Percentiles rank a stretch among this genome's conserved stretches.
These are phyloP conservation scores for Fraxinus dipetala DNA, from an alignment of 305 asterid genomes.

Conservation along the genomic window DNA sequence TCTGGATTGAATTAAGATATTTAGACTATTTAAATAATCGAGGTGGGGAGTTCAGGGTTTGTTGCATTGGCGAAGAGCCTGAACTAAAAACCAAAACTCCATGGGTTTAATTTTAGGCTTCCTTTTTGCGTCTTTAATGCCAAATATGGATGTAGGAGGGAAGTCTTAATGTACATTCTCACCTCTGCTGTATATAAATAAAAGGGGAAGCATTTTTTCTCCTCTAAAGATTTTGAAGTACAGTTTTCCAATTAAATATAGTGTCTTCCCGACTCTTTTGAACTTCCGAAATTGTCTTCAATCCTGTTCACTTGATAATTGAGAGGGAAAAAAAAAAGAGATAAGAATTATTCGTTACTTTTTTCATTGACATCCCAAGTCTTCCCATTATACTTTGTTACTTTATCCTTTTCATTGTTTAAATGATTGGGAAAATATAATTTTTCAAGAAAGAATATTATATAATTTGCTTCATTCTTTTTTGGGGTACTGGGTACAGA, in stretches of 20 bases:
- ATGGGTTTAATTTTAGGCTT: not conserved
- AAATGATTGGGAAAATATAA: slow-evolving; percentile 8
- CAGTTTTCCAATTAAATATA: not conserved
- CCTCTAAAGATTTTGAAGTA: not conserved
- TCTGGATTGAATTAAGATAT: slow-evolving; percentile 6
- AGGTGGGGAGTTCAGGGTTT: slow-evolving; percentile 10
- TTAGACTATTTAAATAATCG: slow-evolving; percentile 1
- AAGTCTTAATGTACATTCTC: not conserved
- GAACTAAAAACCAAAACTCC: not conserved
- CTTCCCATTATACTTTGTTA: not conserved
- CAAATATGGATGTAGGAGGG: not conserved
- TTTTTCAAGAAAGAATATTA: slow-evolving; percentile 16
- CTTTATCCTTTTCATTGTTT: slow-evolving; percentile 7
- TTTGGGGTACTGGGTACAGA: slow-evolving; percentile 44
- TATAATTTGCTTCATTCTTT: slow-evolving; percentile 9
- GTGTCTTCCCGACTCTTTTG: not conserved
- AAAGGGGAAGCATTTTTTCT: not conserved
- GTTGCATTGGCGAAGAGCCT: slow-evolving; percentile 1
- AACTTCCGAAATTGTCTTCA: not conserved
- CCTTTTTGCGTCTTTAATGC: slow-evolving; percentile 5
- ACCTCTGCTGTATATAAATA: not conserved
- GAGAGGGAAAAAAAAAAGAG: not conserved
- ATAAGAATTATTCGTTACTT: not conserved
- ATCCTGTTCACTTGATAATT: not conserved
- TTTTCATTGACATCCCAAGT: not conserved